phyloP scores from a whole-genome alignment of 805 yeast genomes.

The Komagataella phaffii region DNA sequence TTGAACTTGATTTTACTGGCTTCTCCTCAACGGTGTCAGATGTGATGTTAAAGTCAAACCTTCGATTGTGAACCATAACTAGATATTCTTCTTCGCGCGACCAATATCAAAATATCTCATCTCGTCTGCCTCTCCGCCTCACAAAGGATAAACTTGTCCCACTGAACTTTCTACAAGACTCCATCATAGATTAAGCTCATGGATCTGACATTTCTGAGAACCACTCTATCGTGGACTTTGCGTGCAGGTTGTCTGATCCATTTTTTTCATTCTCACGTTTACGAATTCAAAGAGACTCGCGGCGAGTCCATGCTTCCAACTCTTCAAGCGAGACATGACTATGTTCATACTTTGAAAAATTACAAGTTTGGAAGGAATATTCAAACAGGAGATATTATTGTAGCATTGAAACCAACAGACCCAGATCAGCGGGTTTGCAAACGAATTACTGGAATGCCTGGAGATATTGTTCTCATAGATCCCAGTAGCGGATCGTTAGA shows the following conservation, averaged over 20 bases:
- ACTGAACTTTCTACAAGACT: background rate
- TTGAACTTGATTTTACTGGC: background rate
- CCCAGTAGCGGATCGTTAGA: conserved; percentile 50
- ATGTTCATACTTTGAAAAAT: conserved; percentile 60
- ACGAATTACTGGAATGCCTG: conserved; percentile 92
- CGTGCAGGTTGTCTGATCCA: conserved; percentile 57
- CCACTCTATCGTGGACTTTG: conserved; percentile 34
- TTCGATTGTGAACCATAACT: background rate
- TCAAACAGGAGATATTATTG: conserved; percentile 74
- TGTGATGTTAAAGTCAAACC: background rate
- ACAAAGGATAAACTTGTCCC: background rate
- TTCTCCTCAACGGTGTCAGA: background rate
- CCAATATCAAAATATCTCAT: background rate
- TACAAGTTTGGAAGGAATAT: conserved; percentile 53
- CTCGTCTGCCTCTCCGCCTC: background rate
- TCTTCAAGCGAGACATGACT: conserved; percentile 58
- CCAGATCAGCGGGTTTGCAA: conserved; percentile 82
- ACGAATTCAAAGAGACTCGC: conserved; percentile 67
- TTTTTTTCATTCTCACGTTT: conserved; percentile 48
- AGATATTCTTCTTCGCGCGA: background rate
- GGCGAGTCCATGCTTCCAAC: conserved; percentile 98
- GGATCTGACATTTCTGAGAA: background rate
- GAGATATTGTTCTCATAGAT: conserved; percentile 71
- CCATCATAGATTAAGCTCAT: background rate
- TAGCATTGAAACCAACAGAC: conserved; percentile 82